Conservation (phyloP, 2,329 filamentous ascomycete genomes). For the Claviceps sorghi region DNA sequence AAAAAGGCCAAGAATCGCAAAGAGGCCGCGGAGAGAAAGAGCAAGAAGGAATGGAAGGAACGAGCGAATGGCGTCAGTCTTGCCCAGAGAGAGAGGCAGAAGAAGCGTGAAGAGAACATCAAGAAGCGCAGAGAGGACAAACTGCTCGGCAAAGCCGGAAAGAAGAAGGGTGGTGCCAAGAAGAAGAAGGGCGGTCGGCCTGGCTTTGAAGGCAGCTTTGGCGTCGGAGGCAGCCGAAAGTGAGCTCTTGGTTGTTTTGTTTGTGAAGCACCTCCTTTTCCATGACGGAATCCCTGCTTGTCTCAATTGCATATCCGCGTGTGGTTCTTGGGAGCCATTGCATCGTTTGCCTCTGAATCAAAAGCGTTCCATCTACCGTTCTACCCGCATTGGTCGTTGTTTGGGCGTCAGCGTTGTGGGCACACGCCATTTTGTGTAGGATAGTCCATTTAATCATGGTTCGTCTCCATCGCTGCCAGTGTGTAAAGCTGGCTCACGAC, state of each 20-base stretch:
- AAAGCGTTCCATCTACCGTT: neutral
- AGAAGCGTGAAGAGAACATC: constrained; percentile 70
- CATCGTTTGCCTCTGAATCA: neutral
- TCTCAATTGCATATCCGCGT: neutral
- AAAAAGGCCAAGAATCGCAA: constrained; percentile 95
- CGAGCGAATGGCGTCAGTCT: constrained; percentile 58
- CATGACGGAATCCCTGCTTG: neutral
- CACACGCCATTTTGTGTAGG: neutral
- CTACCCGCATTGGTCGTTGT: neutral
- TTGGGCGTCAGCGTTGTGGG: constrained; percentile 4
- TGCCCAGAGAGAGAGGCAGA: constrained; percentile 63
- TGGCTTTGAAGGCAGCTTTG: constrained; percentile 57
- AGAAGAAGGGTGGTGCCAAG: constrained; percentile 37
- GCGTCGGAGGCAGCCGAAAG: constrained; percentile 36
- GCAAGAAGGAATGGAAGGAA: constrained; percentile 74
- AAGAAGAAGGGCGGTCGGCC: constrained; percentile 40
- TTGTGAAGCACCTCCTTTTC: neutral
- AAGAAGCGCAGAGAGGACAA: constrained; percentile 63
- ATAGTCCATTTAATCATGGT: too few species aligned
- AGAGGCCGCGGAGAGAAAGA: constrained; percentile 80
- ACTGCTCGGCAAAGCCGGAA: constrained; percentile 39
- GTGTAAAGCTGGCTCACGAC: too few species aligned
- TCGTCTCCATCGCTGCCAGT: too few species aligned
- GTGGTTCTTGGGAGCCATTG: neutral
- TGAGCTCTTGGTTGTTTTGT: constrained; percentile 10